Evolutionary conservation across 495 filamentous ascomycete species (phyloP).

Genomic region (Immersiella caudata): DNA sequence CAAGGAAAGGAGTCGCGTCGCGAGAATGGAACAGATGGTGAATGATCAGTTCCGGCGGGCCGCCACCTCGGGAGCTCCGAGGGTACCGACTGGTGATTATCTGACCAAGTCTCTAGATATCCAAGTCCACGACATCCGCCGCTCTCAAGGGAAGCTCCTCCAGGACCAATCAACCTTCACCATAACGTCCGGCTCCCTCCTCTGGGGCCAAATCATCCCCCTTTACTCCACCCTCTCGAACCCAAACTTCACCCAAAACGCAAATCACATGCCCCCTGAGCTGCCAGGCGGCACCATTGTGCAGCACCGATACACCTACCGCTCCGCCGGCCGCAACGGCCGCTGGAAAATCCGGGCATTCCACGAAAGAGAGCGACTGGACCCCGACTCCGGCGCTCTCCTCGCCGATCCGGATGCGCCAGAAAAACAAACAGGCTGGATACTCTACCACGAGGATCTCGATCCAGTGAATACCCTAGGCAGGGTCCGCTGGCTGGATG

Average conservation of each 20-base stretch:
- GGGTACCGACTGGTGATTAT: too few species aligned
- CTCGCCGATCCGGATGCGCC: too few species aligned
- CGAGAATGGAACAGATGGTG: too few species aligned
- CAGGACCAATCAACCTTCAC: neutral
- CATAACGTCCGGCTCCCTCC: neutral
- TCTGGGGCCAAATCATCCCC: neutral
- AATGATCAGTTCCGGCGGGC: too few species aligned
- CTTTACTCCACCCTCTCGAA: neutral
- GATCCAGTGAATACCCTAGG: too few species aligned
- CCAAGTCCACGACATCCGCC: too few species aligned
- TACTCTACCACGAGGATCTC: too few species aligned
- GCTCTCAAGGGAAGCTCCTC: neutral
- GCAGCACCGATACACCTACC: neutral
- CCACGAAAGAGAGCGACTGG: neutral
- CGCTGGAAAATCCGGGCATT: neutral
- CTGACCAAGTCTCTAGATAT: too few species aligned
- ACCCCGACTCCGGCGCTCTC: too few species aligned
- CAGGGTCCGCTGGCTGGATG: too few species aligned
- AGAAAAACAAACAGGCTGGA: neutral
- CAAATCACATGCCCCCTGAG: neutral
- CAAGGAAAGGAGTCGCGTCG: too few species aligned
- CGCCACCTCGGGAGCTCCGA: too few species aligned
- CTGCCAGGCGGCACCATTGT: neutral
- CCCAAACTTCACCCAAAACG: neutral
- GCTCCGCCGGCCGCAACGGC: neutral